Evolutionary conservation across 768 basidiomycete species (phyloP).

Genomic region (Zangia roseola): DNA sequence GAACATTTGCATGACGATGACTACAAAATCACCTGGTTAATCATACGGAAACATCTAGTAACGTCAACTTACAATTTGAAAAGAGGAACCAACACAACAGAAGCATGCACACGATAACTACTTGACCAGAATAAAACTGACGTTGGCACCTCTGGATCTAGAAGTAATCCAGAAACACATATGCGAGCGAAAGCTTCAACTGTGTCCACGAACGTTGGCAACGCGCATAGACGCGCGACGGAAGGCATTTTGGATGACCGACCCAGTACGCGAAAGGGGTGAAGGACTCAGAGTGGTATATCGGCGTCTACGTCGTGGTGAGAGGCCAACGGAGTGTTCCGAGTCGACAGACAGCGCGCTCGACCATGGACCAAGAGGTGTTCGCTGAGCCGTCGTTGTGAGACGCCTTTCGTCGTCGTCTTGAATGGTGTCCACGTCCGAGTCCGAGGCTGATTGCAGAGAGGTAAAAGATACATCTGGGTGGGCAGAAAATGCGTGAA

Average conservation of each 20-base stretch:
- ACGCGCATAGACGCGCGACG: constrained; percentile 72
- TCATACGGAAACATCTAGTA: background rate
- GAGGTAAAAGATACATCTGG: constrained; percentile 53
- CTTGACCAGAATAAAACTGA: constrained; percentile 61
- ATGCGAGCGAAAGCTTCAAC: constrained; percentile 87
- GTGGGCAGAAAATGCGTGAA: constrained; percentile 41
- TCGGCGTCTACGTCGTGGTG: constrained; percentile 40
- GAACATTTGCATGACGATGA: constrained; percentile 93
- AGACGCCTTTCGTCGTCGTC: constrained; percentile 63
- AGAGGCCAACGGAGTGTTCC: constrained; percentile 44
- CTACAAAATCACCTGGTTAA: constrained; percentile 38
- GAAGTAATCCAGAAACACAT: constrained; percentile 82
- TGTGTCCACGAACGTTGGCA: constrained; percentile 70
- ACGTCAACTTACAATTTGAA: constrained; percentile 68
- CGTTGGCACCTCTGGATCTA: constrained; percentile 75
- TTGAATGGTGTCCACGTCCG: constrained; percentile 39
- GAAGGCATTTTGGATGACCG: constrained; percentile 56
- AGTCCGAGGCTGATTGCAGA: constrained; percentile 38
- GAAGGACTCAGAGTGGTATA: constrained; percentile 44
- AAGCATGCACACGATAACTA: constrained; percentile 68
- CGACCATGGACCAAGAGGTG: constrained; percentile 28
- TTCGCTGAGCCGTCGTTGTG: constrained; percentile 44
- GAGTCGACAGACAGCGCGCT: constrained; percentile 38
- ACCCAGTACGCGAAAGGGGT: constrained; percentile 59
- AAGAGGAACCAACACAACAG: constrained; percentile 85